Conservation (phyloP, 805 yeast species). For the Metahyphopichia silvanorum region DNA sequence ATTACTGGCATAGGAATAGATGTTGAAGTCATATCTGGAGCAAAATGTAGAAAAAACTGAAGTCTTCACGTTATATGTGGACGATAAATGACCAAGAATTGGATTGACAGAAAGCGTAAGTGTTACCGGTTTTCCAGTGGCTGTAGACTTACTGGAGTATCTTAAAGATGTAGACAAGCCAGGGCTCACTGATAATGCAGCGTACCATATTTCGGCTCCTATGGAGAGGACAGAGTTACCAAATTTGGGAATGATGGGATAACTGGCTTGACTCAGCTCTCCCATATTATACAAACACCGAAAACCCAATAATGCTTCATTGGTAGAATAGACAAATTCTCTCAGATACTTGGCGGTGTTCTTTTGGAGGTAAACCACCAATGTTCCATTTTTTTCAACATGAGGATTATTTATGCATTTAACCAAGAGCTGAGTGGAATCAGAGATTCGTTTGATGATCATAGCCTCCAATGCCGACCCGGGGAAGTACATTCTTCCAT, state of each 20-base stretch:
- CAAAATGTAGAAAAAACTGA: slow-evolving; percentile 72
- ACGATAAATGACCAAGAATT: slow-evolving; percentile 80
- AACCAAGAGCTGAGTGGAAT: slow-evolving; percentile 60
- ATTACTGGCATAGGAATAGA: slow-evolving; percentile 87
- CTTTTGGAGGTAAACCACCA: slow-evolving; percentile 70
- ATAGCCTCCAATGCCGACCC: slow-evolving; percentile 85
- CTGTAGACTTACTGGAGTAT: slow-evolving; percentile 79
- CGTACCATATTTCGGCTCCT: slow-evolving; percentile 90
- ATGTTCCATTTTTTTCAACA: slow-evolving; percentile 48
- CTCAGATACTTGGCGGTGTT: slow-evolving; percentile 60
- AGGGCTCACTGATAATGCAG: slow-evolving; percentile 78
- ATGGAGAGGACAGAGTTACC: slow-evolving; percentile 65
- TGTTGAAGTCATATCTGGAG: slow-evolving; percentile 83
- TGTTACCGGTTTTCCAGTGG: slow-evolving; percentile 86
- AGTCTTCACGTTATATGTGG: slow-evolving; percentile 84
- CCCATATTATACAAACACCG: slow-evolving; percentile 72
- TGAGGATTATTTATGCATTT: slow-evolving; percentile 73
- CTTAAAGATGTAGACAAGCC: slow-evolving; percentile 84
- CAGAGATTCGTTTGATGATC: slow-evolving; percentile 61
- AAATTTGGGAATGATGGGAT: slow-evolving; percentile 40
- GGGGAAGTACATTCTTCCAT: slow-evolving; percentile 88
- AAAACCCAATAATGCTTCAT: slow-evolving; percentile 79
- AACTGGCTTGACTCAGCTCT: slow-evolving; percentile 16
- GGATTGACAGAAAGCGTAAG: slow-evolving; percentile 88
- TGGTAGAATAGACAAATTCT: slow-evolving; percentile 78